Conservation (phyloP, 2,329 filamentous ascomycete genomes). For the Fusarium xyrophilum region DNA sequence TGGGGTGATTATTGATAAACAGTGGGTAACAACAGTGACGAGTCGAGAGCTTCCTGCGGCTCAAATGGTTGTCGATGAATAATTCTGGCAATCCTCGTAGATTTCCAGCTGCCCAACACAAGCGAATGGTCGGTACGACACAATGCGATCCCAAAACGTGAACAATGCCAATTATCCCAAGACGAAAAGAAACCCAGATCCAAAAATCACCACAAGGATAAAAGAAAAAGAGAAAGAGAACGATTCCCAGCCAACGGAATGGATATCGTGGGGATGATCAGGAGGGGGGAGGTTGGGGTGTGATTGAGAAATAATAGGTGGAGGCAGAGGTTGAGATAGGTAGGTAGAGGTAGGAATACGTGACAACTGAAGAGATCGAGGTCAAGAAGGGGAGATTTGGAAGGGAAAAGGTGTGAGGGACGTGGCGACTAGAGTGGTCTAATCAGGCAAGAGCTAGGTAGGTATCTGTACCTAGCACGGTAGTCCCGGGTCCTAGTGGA, state of each 20-base stretch:
- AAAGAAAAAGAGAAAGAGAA: slow-evolving; percentile 13
- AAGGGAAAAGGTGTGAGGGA: slow-evolving; percentile 22
- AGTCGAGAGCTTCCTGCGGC: slow-evolving; percentile 15
- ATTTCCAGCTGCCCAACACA: slow-evolving; percentile 10
- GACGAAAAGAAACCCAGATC: slow-evolving; percentile 28
- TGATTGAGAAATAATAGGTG: slow-evolving; percentile 26
- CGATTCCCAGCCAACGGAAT: slow-evolving; percentile 17
- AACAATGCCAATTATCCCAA: slow-evolving; percentile 30
- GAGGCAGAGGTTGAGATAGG: neutral
- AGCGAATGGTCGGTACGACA: slow-evolving; percentile 9
- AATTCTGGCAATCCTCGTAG: slow-evolving; percentile 7
- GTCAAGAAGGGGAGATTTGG: slow-evolving; percentile 31
- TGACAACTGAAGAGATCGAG: slow-evolving; percentile 25
- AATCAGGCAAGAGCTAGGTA: slow-evolving; percentile 36
- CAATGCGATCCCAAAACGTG: slow-evolving; percentile 16
- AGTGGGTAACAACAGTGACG: neutral
- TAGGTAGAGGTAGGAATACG: slow-evolving; percentile 19
- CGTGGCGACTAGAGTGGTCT: slow-evolving; percentile 24
- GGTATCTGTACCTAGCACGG: slow-evolving; percentile 38
- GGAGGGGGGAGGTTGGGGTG: slow-evolving; percentile 31
- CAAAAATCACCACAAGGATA: slow-evolving; percentile 19
- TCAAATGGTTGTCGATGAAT: slow-evolving; percentile 20
- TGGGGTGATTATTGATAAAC: neutral
- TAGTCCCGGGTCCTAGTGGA: slow-evolving; percentile 34
- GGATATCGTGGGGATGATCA: slow-evolving; percentile 19